A percentile compares a stretch with the other conserved stretches of the same genome.
These are phyloP conservation scores for Lachnellula occidentalis DNA, from an alignment of 2,329 filamentous ascomycete species.

Conservation along the genomic window DNA sequence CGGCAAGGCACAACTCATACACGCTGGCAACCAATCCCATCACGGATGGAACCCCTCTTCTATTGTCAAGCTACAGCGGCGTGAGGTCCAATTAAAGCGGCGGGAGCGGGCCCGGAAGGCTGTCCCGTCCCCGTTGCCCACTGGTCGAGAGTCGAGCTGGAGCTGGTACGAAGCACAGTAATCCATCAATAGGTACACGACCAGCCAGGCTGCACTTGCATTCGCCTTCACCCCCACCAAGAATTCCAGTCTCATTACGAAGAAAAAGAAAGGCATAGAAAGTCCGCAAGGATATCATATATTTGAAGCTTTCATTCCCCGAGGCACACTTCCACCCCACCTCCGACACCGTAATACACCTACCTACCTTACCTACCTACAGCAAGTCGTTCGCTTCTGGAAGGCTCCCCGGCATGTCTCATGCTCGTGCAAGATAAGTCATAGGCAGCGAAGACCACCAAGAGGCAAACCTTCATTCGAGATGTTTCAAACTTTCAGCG, in stretches of 20 bases:
- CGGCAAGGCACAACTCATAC: background rate
- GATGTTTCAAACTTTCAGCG: conserved; percentile 93
- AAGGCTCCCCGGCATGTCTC: conserved; percentile 20
- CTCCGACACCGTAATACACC: background rate
- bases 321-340: background rate
- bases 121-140: background rate
- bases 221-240: background rate
- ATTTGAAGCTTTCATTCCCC: too few species aligned
- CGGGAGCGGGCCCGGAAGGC: background rate
- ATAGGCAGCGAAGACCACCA: conserved; percentile 6
- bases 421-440: conserved; percentile 17
- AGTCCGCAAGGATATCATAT: background rate
- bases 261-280: background rate
- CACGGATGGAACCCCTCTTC: too few species aligned
- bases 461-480: conserved; percentile 21
- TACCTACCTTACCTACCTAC: too few species aligned
- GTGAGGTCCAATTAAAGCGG: background rate
- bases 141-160: background rate
- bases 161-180: background rate
- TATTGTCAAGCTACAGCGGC: background rate
- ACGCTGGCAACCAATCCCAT: background rate
- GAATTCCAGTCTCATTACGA: too few species aligned
- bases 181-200: background rate
- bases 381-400: background rate
- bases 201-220: background rate